Evolutionary conservation across 192 early-diverging fungal genomes (phyloP).

Genomic region (Podila verticillata): DNA sequence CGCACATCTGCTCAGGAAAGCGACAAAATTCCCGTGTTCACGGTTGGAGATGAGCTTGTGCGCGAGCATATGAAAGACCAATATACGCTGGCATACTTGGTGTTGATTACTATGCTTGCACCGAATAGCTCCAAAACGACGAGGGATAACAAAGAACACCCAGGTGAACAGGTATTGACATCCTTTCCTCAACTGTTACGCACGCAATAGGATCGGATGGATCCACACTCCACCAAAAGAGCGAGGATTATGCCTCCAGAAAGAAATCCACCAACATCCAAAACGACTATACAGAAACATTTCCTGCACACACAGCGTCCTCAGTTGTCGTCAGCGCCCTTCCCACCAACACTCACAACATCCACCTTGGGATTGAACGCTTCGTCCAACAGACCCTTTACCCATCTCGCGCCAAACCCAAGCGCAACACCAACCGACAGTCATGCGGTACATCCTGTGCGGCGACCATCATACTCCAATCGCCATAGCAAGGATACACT

Average conservation of each 20-base stretch:
- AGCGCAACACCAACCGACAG: too few species aligned
- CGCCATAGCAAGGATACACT: constrained; percentile 20
- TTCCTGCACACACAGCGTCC: neutral
- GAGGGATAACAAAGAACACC: too few species aligned
- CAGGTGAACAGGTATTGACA: too few species aligned
- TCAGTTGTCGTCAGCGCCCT: neutral
- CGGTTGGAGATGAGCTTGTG: neutral
- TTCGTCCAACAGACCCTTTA: neutral
- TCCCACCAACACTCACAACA: neutral
- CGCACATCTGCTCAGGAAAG: neutral
- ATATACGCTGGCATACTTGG: neutral
- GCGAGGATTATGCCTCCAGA: constrained; percentile 45
- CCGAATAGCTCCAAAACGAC: too few species aligned
- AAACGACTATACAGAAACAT: neutral
- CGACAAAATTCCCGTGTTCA: neutral
- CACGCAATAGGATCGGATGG: constrained; percentile 5
- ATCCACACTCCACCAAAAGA: constrained; percentile 33
- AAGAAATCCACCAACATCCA: neutral
- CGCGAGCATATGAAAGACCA: neutral
- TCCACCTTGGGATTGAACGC: constrained; percentile 14
- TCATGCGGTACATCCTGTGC: neutral
- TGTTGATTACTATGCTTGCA: too few species aligned
- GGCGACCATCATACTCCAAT: constrained; percentile 10
- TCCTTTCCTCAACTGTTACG: too few species aligned
- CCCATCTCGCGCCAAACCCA: too few species aligned